Evolutionary conservation across 768 basidiomycete species (phyloP).

Genomic region (Lentinus brumalis): DNA sequence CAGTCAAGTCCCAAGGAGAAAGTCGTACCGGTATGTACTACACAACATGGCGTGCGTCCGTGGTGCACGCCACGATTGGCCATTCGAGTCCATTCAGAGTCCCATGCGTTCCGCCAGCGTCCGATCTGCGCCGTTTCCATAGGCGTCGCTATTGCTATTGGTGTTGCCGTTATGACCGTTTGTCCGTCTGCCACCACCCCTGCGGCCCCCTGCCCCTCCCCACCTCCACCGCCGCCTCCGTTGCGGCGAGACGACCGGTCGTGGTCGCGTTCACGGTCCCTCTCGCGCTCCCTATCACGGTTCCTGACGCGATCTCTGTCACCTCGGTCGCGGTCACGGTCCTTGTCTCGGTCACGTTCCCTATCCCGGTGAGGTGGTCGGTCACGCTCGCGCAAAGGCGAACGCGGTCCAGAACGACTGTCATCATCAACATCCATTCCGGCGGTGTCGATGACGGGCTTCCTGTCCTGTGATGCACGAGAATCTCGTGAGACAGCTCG

Average conservation of each 20-base stretch:
- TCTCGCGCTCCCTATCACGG: conserved; percentile 37
- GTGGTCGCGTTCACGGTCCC: conserved; percentile 37
- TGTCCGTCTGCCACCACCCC: conserved; percentile 28
- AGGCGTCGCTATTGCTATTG: conserved; percentile 32
- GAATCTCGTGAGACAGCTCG: conserved; percentile 26
- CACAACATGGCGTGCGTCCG: conserved; percentile 7
- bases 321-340: conserved; percentile 35
- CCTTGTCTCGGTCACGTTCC: conserved; percentile 37
- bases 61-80: conserved; percentile 11
- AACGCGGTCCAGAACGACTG: conserved; percentile 43
- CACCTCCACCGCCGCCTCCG: conserved; percentile 35
- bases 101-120: conserved; percentile 87
- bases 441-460: conserved; percentile 9
- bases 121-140: conserved; percentile 48
- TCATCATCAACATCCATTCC: conserved; percentile 57
- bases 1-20: conserved; percentile 16
- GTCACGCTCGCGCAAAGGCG: conserved; percentile 39
- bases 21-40: conserved; percentile 31
- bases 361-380: conserved; percentile 33
- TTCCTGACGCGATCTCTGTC: conserved; percentile 38
- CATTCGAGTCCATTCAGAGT: conserved; percentile 66
- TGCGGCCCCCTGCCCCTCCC: conserved; percentile 37
- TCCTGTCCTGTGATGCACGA: conserved; percentile 24
- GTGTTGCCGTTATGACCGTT: not conserved
- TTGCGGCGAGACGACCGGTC: conserved; percentile 42